Evolutionary conservation across 176 grass and related monocot species (phyloP), one percentile per base, ranked within the genome.

Genomic region (Tuctoria greenei): DNA sequence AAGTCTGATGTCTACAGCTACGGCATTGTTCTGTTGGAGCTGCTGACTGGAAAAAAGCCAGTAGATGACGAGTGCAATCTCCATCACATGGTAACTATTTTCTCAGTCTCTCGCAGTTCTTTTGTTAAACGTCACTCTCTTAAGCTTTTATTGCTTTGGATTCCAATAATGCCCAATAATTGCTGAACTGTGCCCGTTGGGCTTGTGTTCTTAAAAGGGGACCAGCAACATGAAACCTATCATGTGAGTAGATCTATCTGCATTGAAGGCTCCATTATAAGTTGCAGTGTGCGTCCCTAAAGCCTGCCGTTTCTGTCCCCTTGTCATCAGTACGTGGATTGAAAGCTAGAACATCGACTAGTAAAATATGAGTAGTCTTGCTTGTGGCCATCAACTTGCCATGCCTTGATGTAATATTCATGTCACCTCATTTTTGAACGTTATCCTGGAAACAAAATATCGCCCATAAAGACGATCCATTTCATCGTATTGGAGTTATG

Each of bases 1-100:
- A 99, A 99, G 76, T 95, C 91, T 5, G 96, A 99, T 54, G 92
- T 95, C 61, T 99, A 99, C 75, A 99, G 96, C 79, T 99, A 95
- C 7, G 96, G 96, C 24, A 85, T 99, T 27, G 92, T 95, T 51
- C 86, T 99, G 49, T 73, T 99, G 1, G 96, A 99, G 81, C 81
- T 99, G 54, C 71, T 99, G 21, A 99, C 92, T 1, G 92, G 96
- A 28, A 95, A 87, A 64, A 95, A 95, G 44, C 86, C 96, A 0
- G 96, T 99, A 10, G 96, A 99, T 49, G 93, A 99, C 16, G 96
- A 99, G 46, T 95, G 87, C 61, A 99, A 99, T 90, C 87, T 99
- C 34, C 96, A 99, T 84, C 92, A 99, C 51, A 65, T 92, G 92
- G 96, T 99, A 99, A 84, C 56, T 18, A 64, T 52, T 73, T 73